These are phyloP conservation scores for Candida methanosorbosa DNA, from an alignment of 805 yeast species.

Conservation along the genomic window DNA sequence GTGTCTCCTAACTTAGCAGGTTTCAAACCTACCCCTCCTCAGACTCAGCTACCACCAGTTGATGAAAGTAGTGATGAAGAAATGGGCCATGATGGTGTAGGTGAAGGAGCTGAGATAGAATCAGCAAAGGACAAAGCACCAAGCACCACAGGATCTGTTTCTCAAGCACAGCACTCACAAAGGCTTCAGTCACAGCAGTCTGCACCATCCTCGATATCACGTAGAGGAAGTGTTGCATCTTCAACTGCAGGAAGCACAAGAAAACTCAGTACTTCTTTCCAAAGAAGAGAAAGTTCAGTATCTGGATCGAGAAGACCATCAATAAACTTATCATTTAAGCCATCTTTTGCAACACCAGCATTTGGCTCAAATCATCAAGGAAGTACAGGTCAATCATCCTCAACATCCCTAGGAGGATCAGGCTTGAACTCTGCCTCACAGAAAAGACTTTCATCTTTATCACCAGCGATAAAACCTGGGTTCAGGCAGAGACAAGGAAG, in stretches of 20 bases:
- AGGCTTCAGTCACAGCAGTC: not conserved
- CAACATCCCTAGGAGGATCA: slow-evolving; percentile 2
- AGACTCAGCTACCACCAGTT: not conserved
- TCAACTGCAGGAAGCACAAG: slow-evolving; percentile 2
- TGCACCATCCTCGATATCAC: not conserved
- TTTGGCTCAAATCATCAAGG: slow-evolving; percentile 1
- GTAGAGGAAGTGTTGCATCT: not conserved
- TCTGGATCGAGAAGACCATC: no score
- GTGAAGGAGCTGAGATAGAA: no score
- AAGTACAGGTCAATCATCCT: slow-evolving; percentile 2
- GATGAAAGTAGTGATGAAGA: slow-evolving; percentile 4
- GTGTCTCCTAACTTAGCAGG: not conserved
- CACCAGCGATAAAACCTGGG: not conserved
- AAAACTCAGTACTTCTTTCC: not conserved
- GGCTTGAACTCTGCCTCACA: slow-evolving; percentile 2
- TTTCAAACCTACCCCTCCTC: not conserved
- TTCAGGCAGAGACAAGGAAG: not conserved
- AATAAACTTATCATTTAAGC: no score
- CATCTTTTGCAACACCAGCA: not conserved
- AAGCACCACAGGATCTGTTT: not conserved
- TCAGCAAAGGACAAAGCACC: not conserved
- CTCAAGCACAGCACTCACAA: not conserved
- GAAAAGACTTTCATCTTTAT: slow-evolving; percentile 13
- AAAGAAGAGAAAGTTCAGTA: not conserved
- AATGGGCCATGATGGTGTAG: not conserved